A percentile compares a stretch with the other conserved stretches of the same genome.
Conservation (phyloP, 2,329 filamentous ascomycete genomes). For the Monosporascus sp. region DNA sequence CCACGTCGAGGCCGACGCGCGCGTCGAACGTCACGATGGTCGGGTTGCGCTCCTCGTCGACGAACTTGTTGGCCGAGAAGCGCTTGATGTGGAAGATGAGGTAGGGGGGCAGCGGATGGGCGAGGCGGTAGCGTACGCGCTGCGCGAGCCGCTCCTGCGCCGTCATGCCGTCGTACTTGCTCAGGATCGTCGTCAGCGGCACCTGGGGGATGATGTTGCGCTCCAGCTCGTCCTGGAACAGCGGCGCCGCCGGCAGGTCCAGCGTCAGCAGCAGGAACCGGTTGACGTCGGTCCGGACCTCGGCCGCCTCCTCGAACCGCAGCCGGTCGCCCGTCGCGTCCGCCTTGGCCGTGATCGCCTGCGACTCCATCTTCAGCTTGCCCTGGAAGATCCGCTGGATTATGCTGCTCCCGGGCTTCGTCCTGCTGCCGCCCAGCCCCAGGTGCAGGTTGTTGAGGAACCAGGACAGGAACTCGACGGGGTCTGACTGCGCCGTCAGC, state of each 20-base stretch:
- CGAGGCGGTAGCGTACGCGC: slow-evolving; percentile 79
- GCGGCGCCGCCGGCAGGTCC: slow-evolving; percentile 82
- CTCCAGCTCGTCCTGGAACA: slow-evolving; percentile 93
- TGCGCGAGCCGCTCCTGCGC: slow-evolving; percentile 87
- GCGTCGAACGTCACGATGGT: slow-evolving; percentile 97
- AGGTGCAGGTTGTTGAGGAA: slow-evolving; percentile 95
- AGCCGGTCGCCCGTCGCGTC: slow-evolving; percentile 74
- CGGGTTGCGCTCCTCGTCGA: slow-evolving; percentile 91
- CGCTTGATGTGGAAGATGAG: slow-evolving; percentile 95
- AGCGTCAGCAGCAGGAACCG: slow-evolving; percentile 90
- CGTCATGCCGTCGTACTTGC: slow-evolving; percentile 86
- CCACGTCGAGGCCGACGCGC: slow-evolving; percentile 72
- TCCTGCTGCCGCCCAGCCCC: slow-evolving; percentile 82
- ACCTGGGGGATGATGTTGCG: slow-evolving; percentile 95
- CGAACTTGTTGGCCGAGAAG: slow-evolving; percentile 95
- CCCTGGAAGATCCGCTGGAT: slow-evolving; percentile 94
- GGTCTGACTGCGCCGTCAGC: slow-evolving; percentile 85
- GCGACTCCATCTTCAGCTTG: slow-evolving; percentile 83
- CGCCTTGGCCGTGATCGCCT: slow-evolving; percentile 86
- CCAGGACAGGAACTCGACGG: slow-evolving; percentile 95
- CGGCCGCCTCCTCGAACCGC: slow-evolving; percentile 85
- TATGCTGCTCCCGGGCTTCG: slow-evolving; percentile 77
- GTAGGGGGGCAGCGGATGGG: slow-evolving; percentile 87
- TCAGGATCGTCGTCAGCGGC: slow-evolving; percentile 73
- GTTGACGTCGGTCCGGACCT: slow-evolving; percentile 68